A percentile compares a stretch with the other conserved stretches of the same genome.
Evolutionary conservation across 345 rosid genomes (phyloP).

Genomic region (Xanthoceras sorbifolium): DNA sequence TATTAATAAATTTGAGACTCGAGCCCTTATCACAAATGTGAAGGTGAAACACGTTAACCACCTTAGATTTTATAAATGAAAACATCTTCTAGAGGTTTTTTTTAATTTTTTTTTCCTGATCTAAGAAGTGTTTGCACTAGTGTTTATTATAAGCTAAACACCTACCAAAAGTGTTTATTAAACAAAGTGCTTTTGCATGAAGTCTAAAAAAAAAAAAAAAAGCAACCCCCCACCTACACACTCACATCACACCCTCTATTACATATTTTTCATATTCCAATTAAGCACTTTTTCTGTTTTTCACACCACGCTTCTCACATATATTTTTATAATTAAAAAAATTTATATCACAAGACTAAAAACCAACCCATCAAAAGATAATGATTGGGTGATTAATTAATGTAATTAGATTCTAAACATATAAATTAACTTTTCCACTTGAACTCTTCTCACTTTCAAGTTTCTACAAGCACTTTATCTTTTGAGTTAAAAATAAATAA

Average conservation of each 20-base stretch:
- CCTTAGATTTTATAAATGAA: too few relatives aligned
- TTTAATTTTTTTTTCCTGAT: too few relatives aligned
- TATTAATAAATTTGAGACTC: too few relatives aligned
- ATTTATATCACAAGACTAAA: not conserved
- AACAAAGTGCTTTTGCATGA: constrained; percentile 1
- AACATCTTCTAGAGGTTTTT: too few relatives aligned
- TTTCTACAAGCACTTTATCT: constrained; percentile 9
- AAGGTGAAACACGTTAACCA: too few relatives aligned
- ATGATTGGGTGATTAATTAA: constrained; percentile 4
- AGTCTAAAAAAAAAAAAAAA: not conserved
- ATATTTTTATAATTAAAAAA: not conserved
- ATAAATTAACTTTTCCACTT: not conserved
- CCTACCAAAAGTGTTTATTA: not conserved
- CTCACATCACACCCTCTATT: not conserved
- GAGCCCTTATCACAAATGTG: too few relatives aligned
- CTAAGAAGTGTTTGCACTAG: not conserved
- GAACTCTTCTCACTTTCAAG: constrained; percentile 3
- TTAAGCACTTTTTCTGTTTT: not conserved
- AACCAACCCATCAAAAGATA: not conserved
- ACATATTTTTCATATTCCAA: not conserved
- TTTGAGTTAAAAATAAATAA: not conserved
- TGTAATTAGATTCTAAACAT: not conserved
- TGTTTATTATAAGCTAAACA: not conserved
- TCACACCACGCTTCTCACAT: not conserved
- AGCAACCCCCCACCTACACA: not conserved